Base-by-base conservation (phyloP, 768 basidiomycete genomes). In the Botryobasidium botryosum region DNA sequence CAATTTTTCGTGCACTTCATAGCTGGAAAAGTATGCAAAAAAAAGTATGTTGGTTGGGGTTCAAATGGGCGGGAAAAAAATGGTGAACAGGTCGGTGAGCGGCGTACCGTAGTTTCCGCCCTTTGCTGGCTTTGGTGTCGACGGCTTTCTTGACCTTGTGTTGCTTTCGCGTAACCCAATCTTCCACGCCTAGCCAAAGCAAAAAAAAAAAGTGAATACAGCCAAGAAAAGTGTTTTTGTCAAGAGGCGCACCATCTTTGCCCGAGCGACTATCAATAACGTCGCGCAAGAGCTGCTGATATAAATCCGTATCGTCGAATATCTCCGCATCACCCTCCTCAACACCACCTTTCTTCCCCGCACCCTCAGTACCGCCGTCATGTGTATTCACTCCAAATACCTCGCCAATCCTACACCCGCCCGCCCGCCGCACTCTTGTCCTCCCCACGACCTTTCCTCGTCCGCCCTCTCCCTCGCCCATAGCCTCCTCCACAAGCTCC, bases 91-190 rank as follows among this genome's bases (percentile, higher is more conserved):
- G 28, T 33, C 25, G 26, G 26, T 37, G 13, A 6, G 6, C 6
- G 15, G 64, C 74, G 25, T 32, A 83, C 77, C 91, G 71, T 50
- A 99, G 62, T 61, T 90, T 92, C 47, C 92, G 69, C 4, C 94
- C 94, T 64, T 97, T 97, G 62, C 82, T 88, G 6, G 88, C 92
- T 53, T 80, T 87, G 0, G 88, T 86, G 58, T 99, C 92, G n/a
- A 92, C 85, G 27, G 58, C 60, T 42, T 68, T 63, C 57, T 77
- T 83, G 60, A 80, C 81, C 64, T 79, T 79, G 20, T 72, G 69
- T 59, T 75, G 83, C 56, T 72, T 77, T 53, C 75, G 74, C 47
- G 71, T 75, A 56, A 8, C 31, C 8, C 10, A 33, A 33, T 33
- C 32, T 10, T 10, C 17, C 32, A 33, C 10, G 10, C 10, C 32